Base-by-base conservation (phyloP, 2,329 filamentous ascomycete genomes). In the Metarhizium album region DNA sequence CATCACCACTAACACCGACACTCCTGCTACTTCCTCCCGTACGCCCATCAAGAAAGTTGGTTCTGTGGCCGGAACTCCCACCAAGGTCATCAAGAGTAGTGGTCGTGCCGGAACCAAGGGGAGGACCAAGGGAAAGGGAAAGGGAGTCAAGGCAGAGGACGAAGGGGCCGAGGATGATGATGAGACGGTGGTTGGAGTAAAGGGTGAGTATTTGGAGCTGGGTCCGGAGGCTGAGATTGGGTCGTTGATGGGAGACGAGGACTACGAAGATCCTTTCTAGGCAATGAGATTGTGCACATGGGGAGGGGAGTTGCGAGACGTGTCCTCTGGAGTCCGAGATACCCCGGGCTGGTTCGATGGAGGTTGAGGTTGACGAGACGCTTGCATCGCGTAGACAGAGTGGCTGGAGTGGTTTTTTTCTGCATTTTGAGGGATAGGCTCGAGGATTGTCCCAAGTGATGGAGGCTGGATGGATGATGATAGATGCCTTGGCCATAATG, bases 71-170 rank as follows among this genome's bases (percentile, higher is more conserved):
- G 50, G 40, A 14, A 60, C 61, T 4, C 58, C 62, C 4, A 59
- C 55, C 46, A 67, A 62, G 55, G 60, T 68, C 23, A 49, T 52
- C 47, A 69, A 68, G 61, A 55, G 58, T 2, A 47, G 59, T 0
- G 45, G 52, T n/a, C 61, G 62, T 11, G 48, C 53, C 38, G 56
- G 56, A 7, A 45, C 52, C 45, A 63, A 61, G 53, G 56, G 54
- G 3, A 62, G 59, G 48, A 53, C 48, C 14, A 61, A 57, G 45
- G 51, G 38, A 16, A 61, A 57, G 45, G 51, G 38, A 16, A 50
- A 50, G 40, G 48, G 42, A 20, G 43, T 47, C 46, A 59, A 58
- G 53, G 55, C 54, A 49, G 52, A 57, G n/a, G 58, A 20, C 4
- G 50, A 45, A 1, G 45, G 53, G 1, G 49, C 55, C 1, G 58